Base-by-base conservation (phyloP, 768 basidiomycete genomes). In the Solioccasus polychromus region DNA sequence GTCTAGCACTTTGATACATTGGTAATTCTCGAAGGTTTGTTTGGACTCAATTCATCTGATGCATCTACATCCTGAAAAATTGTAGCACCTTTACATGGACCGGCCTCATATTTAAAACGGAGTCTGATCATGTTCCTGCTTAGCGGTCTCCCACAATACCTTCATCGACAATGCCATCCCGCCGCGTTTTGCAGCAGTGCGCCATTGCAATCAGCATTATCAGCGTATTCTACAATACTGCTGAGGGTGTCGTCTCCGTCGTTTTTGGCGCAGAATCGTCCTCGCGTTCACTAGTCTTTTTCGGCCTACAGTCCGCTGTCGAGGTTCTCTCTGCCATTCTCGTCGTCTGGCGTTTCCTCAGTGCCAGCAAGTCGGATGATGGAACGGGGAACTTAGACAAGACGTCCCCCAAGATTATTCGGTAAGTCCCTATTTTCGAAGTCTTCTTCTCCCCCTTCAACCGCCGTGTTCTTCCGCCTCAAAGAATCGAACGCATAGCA, bases 271-370 rank as follows among this genome's bases (percentile, higher is more conserved):
- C 67, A 41, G 74, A 75, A 28, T 69, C 73, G 10, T 63, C 66
- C 3, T 76, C 75, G 1, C 65, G 60, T 5, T 67, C 76, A 7
- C 68, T 76, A 31, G 59, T 76, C 22, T 76, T 76, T 59, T 77
- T 72, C 37, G 75, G 76, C 1, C 66, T 77, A 14, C 76, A 76
- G 34, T 76, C 75, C 0, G 71, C 54, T 4, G 71, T 75, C 30
- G 75, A 76, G 47, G 74, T 76, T 26, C 57, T 70, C 39, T 77
- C 75, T 17, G 66, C 73, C 4, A 23, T 59, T 35, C 61, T 76
- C 12, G 75, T 76, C 20, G 49, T 72, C 10, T 77, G 75, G 74
- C 60, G 74, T 24, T 77, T 76, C 45, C 32, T 66, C 24, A 45
- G 62, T 14, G 58, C 66, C 9, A 52, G 54, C 6, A 64, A 58